Base-by-base conservation (phyloP, 192 early-diverging fungal species). In the Helicostylum pulchrum region DNA sequence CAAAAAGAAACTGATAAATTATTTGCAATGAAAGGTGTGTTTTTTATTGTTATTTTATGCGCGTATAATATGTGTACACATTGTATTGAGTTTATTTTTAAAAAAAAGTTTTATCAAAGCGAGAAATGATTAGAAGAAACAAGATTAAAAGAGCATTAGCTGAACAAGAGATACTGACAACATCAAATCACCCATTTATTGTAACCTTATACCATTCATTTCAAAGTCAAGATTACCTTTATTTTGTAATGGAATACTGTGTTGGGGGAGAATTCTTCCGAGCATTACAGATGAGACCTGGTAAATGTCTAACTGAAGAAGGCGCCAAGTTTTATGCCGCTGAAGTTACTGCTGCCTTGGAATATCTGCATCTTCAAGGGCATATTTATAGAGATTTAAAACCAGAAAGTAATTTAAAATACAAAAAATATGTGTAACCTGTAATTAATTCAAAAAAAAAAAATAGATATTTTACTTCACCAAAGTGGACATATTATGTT, bases 321-420 rank as follows among this genome's bases (percentile, higher is more conserved):
- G 93, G 93, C 62, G 97, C 95, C 23, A 85, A 89, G 71, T 99
- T 99, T 70, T 99, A 99, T 75, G 96, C 95, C 0, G 97, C 97
- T 55, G 97, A 99, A 70, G 96, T 99, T 12, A 89, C 93, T 36
- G 88, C 87, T 20, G 96, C 96, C 4, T 80, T 99, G 32, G 96
- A 98, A 80, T 99, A 96, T 70, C 77, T 99, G 55, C 97, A 99
- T 74, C 80, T 95, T 39, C 92, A 92, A 73, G 97, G 96, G 0
- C 95, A 93, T 70, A 95, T 99, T 61, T 99, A 99, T 77, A 78
- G 97, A 34, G 97, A 99, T 79, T 82, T 99, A 52, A 99, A 99
- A 70, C 97, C 97, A 34, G 97, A 98, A 74, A 98, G 88, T 92
- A 79, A 78, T 85, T 77, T 9, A 39, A 15, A n/a, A 31, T 4